Percentiles rank a stretch among this genome's conserved stretches.
phyloP scores from a whole-genome alignment of 768 basidiomycete species.

The Trametes coccinea region DNA sequence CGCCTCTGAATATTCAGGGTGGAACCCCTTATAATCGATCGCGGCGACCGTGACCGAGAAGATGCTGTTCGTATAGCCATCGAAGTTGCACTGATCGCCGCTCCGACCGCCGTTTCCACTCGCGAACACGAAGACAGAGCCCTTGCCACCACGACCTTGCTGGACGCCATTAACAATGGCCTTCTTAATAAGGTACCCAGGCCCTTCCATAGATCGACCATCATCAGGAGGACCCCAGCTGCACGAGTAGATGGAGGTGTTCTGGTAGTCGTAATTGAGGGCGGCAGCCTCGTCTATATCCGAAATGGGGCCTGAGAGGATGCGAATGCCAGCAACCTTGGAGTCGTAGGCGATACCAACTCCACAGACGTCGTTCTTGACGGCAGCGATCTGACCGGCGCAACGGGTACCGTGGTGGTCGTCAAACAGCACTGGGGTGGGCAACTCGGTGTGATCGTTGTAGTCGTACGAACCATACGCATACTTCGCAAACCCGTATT shows the following conservation, averaged over 20 bases:
- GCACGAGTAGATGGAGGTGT: conserved; percentile 92
- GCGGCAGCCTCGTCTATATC: conserved; percentile 95
- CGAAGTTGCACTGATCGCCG: conserved; percentile 98
- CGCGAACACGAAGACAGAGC: conserved; percentile 95
- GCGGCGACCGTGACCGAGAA: conserved; percentile 97
- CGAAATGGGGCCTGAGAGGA: conserved; percentile 91
- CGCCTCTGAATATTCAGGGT: conserved; percentile 97
- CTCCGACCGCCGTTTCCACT: conserved; percentile 91
- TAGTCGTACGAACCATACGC: conserved; percentile 91
- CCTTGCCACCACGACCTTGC: conserved; percentile 86
- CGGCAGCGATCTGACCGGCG: conserved; percentile 94
- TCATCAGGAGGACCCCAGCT: conserved; percentile 99
- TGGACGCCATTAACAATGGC: conserved; percentile 93
- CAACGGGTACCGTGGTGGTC: conserved; percentile 98
- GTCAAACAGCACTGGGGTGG: conserved; percentile 83
- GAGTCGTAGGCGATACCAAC: conserved; percentile 92
- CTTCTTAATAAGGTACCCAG: conserved; percentile 87
- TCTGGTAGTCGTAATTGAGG: conserved; percentile 91
- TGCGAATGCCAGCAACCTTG: conserved; percentile 91
- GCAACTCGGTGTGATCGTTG: conserved; percentile 88
- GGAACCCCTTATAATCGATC: conserved; percentile 88
- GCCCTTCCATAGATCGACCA: conserved; percentile 92
- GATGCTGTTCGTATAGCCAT: conserved; percentile 98
- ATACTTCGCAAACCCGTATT: conserved; percentile 49
- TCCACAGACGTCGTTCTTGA: conserved; percentile 90